Conservation (phyloP, 2,329 filamentous ascomycete species). For the Endoconidiophora laricicola region DNA sequence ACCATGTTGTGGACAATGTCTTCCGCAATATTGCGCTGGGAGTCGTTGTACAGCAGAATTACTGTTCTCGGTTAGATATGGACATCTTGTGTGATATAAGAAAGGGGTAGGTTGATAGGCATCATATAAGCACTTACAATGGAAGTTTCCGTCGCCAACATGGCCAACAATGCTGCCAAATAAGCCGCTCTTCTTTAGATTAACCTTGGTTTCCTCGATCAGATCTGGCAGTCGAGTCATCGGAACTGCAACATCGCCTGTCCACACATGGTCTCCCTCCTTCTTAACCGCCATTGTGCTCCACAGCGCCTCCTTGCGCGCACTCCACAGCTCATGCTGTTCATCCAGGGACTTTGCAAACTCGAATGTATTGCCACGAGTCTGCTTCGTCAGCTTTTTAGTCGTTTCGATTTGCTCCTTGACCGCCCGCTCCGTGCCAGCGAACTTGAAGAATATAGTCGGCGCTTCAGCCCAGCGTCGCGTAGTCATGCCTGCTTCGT, state of each 20-base stretch:
- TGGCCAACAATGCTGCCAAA: constrained; percentile 47
- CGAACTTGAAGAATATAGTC: constrained; percentile 74
- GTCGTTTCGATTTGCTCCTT: constrained; percentile 65
- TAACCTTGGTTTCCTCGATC: constrained; percentile 52
- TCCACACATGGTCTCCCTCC: constrained; percentile 62
- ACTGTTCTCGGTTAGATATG: constrained; percentile 19
- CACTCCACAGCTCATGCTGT: constrained; percentile 64
- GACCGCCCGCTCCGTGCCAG: constrained; percentile 50
- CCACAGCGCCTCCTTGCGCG: constrained; percentile 72
- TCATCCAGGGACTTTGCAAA: constrained; percentile 57
- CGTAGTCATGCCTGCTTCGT: constrained; percentile 47
- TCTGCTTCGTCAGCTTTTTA: constrained; percentile 40
- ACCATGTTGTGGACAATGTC: constrained; percentile 68
- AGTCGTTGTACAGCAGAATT: constrained; percentile 45
- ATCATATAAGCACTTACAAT: constrained; percentile 27
- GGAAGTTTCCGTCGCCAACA: constrained; percentile 67
- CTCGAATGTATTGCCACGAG: constrained; percentile 54
- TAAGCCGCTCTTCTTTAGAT: constrained; percentile 27
- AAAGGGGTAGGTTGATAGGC: background rate
- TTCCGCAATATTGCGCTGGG: constrained; percentile 49
- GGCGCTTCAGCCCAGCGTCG: constrained; percentile 55
- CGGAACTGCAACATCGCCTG: constrained; percentile 72
- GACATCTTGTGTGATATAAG: background rate
- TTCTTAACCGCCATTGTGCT: constrained; percentile 52
- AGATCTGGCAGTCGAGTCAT: constrained; percentile 57